Evolutionary conservation across 441 rosid genomes (phyloP), one percentile per base, ranked within the genome.

Genomic region (Populus hybrid): DNA sequence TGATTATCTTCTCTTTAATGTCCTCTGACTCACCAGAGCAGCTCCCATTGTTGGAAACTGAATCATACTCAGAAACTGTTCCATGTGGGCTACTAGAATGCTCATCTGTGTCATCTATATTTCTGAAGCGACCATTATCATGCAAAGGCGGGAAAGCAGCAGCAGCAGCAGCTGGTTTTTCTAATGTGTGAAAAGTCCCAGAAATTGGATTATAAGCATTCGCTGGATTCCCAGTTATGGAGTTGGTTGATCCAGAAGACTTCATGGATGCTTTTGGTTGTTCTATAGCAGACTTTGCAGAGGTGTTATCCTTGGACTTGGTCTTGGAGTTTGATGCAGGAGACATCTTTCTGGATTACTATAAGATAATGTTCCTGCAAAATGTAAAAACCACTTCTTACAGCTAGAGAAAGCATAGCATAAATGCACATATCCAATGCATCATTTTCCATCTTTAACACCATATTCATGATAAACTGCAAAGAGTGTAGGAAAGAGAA

Each of bases 11-110:
- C 63, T 92, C 93, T 85, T 92, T 90, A 30, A 88, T 91, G 61
- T 92, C 97, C 84, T 92, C 95, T 0, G 95, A 92, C 79, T 92
- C 97, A 34, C 97, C 94, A 6, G 97, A 92, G 84, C 95, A 91
- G 84, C 97, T 92, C 81, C 89, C 93, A 32, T 90, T 92, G 66
- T 91, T 92, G 9, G 95, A 92, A 77, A 91, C 82, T 34, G 94
- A 86, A 84, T 92, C 95, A 78, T 84, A 90, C 81, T 91, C 95
- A 50, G 86, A 69, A 77, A 88, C 88, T 67, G 80, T 84, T 71
- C 82, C 89, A 72, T 71, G 76, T 1, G 90, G 80, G 57, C 86
- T 84, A 61, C 83, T 85, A 14, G 70, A 70, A 78, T 88, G 87
- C 77, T 88, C 91, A 70, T 91, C 94, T 14, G 85, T 80, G 76